Evolutionary conservation across 331 rosid species (phyloP), one percentile per base, ranked within the genome.

Genomic region (Arachis monticola): DNA sequence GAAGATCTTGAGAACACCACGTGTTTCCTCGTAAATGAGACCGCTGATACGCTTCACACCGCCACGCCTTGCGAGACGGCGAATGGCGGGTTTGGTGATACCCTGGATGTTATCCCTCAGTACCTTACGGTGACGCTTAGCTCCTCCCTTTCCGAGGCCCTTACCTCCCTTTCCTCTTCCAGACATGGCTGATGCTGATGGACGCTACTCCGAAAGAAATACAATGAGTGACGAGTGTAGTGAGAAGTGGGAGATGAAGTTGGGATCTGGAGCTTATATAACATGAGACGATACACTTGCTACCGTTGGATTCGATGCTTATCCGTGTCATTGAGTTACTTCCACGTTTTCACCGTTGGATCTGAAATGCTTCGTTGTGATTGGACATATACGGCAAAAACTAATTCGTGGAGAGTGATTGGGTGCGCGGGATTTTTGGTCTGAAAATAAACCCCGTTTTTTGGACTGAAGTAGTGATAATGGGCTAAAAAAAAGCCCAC

Each of bases 81-180:
- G 85, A 73, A 82, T 82, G 0, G 85, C 85, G 1, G 82, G 85
- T 60, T 82, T 82, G 0, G 85, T 82, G 4, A 81, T 81, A 46
- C 85, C 85, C 76, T 81, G 85, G 7, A 81, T 81, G 68, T 81
- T 81, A 67, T 82, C 85, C 47, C 85, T 60, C 8, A 82, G 82
- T 22, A 82, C 85, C 79, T 82, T 82, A 38, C 85, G 82, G 8
- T 82, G 85, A 9, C 85, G 82, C 45, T 82, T 82, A 0, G 85
- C 85, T 8, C 85, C 85, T 52, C 85, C 85, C 52, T 82, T 82
- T 22, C 82, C 85, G 0, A 82, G 69, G 2, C 85, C 85, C 57
- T 77, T 69, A 0, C 74, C 74, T 38, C 74, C 74, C 59, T 82
- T 82, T 13, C 85, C 85, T 82, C 85, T 82, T 46, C 82, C 85